phyloP scores from a whole-genome alignment of 2,329 filamentous ascomycete genomes.

The Alternaria triticimaculans region DNA sequence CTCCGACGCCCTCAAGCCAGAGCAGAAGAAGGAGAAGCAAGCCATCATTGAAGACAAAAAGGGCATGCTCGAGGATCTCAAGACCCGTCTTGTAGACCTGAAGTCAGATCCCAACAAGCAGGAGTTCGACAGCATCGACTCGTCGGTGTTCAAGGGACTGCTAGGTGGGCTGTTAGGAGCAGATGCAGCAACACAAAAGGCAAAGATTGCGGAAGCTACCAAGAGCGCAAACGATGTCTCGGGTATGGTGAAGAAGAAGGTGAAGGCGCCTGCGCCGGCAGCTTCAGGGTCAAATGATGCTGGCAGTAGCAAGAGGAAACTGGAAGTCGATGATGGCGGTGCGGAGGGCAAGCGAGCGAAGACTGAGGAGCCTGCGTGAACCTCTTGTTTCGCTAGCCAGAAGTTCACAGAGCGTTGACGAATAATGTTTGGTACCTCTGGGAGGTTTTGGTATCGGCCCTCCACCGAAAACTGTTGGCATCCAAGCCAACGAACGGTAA shows the following conservation, averaged over 20 bases:
- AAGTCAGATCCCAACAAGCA: conserved; percentile 62
- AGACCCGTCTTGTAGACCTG: conserved; percentile 69
- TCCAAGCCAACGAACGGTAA: too few relatives aligned
- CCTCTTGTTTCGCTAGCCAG: too few relatives aligned
- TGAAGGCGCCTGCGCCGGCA: conserved; percentile 54
- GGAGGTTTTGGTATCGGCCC: too few relatives aligned
- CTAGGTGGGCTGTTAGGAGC: conserved; percentile 70
- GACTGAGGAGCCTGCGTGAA: conserved; percentile 39
- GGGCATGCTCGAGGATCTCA: conserved; percentile 78
- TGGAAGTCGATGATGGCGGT: conserved; percentile 34
- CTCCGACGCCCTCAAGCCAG: conserved; percentile 53
- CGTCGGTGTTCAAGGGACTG: conserved; percentile 63
- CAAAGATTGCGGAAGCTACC: conserved; percentile 73
- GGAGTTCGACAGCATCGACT: conserved; percentile 49
- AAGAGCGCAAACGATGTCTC: conserved; percentile 76
- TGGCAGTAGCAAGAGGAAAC: conserved; percentile 41
- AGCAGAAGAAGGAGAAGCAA: conserved; percentile 69
- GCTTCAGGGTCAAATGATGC: conserved; percentile 10
- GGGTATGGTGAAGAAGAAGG: conserved; percentile 74
- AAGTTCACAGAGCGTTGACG: too few relatives aligned
- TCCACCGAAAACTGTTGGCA: too few relatives aligned
- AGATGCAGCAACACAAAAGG: conserved; percentile 65
- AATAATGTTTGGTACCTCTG: too few relatives aligned
- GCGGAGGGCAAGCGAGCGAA: conserved; percentile 41
- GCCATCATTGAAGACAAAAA: conserved; percentile 72